Conservation (phyloP, 345 rosid species). For the Eucalyptus brandiana region DNA sequence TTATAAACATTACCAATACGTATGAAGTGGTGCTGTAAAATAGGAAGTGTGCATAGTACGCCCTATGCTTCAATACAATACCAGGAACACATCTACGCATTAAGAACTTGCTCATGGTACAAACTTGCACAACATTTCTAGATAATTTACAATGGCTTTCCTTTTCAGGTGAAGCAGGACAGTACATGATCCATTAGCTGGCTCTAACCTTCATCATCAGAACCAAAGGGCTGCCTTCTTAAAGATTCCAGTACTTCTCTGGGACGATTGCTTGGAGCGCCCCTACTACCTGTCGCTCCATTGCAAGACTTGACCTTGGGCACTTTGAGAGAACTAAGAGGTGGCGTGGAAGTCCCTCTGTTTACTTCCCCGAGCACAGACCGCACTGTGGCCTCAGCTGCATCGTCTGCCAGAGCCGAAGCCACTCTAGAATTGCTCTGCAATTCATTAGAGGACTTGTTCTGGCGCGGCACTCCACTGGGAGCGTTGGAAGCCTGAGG, state of each 20-base stretch:
- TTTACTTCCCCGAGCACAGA: conserved; percentile 71
- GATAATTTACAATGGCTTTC: background rate
- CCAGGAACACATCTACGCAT: background rate
- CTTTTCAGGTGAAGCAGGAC: background rate
- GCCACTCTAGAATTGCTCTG: conserved; percentile 20
- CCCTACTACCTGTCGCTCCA: conserved; percentile 7
- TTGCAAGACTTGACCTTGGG: conserved; percentile 53
- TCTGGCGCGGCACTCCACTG: background rate
- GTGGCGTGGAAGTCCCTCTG: conserved; percentile 44
- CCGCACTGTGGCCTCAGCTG: conserved; percentile 52
- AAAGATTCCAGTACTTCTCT: conserved; percentile 62
- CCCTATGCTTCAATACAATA: background rate
- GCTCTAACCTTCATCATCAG: conserved; percentile 49
- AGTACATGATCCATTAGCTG: background rate
- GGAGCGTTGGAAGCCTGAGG: conserved; percentile 7
- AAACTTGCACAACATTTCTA: background rate
- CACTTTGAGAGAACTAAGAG: conserved; percentile 53
- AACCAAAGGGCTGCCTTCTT: conserved; percentile 52
- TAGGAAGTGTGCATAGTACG: background rate
- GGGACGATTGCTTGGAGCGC: conserved; percentile 23
- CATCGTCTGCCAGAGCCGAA: conserved; percentile 57
- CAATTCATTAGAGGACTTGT: conserved; percentile 2
- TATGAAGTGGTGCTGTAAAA: background rate
- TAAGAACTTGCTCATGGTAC: background rate
- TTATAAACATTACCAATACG: background rate